Evolutionary conservation across 495 filamentous ascomycete species (phyloP).

Genomic region (Acidomyces sp.): DNA sequence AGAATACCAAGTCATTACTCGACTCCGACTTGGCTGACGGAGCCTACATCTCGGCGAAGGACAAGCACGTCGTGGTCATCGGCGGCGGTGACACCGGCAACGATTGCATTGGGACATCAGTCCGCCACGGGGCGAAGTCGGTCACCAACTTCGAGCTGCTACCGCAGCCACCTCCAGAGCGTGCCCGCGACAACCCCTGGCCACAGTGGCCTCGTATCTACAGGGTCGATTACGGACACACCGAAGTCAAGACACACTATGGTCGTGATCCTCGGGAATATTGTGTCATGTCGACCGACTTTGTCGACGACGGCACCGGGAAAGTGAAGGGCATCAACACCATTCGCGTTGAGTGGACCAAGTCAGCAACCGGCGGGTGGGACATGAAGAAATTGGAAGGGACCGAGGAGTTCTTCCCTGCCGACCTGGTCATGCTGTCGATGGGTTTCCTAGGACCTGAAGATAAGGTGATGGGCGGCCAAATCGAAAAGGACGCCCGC

Average conservation of each 20-base stretch:
- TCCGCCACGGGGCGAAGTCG: conserved; percentile 92
- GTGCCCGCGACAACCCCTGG: conserved; percentile 96
- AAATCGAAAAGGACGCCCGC: conserved; percentile 80
- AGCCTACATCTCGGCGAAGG: conserved; percentile 90
- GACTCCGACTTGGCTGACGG: conserved; percentile 81
- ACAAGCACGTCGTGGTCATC: conserved; percentile 94
- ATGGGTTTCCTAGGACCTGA: conserved; percentile 99
- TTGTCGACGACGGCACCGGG: conserved; percentile 81
- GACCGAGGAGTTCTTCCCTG: conserved; percentile 92
- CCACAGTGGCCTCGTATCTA: conserved; percentile 99
- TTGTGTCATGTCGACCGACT: conserved; percentile 98
- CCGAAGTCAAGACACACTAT: conserved; percentile 93
- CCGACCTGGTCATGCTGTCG: conserved; percentile 87
- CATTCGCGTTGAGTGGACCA: conserved; percentile 93
- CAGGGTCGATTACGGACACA: conserved; percentile 94
- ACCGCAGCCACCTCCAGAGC: conserved; percentile 85
- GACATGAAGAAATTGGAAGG: conserved; percentile 98
- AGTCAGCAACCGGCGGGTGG: conserved; percentile 81
- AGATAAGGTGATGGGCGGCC: conserved; percentile 70
- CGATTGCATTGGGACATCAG: conserved; percentile 96
- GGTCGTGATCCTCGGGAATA: conserved; percentile 96
- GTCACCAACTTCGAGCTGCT: conserved; percentile 97
- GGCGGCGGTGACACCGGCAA: conserved; percentile 98
- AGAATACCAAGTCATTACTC: conserved; percentile 96
- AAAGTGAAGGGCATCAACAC: conserved; percentile 96